Base-by-base conservation (phyloP, 176 grass and related monocot species). In the Aegilops sharonensis region DNA sequence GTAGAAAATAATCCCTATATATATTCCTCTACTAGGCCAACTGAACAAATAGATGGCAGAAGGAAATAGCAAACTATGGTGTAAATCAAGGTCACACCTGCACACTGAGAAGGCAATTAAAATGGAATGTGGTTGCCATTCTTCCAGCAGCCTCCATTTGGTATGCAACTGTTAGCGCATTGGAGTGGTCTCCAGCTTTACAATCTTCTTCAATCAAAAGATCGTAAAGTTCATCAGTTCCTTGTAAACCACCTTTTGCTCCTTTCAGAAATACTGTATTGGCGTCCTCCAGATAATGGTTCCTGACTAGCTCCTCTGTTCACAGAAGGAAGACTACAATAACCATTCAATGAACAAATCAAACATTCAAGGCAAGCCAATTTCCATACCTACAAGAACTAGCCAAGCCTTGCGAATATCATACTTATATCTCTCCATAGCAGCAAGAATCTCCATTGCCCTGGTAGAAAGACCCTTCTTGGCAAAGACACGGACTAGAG, bases 71-170 rank as follows among this genome's bases (percentile, higher is more conserved):
- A 15, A 32, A 86, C 0, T 0, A 35, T 60, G 62, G 27, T 84
- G 68, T 65, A 81, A 59, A 89, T 81, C 64, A 78, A 79, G 11
- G 9, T 66, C 61, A 86, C 84, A 98, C 96, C 96, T 98, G 96
- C 56, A 94, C 96, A 79, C 96, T 98, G 63, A 98, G 96, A 89
- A 98, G 96, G n/a, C 89, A 98, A 76, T 98, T 98, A 83, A 89
- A 98, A 92, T 98, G 96, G 73, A 92, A 98, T 81, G 96, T 98
- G 72, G 96, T 95, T 3, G 96, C 96, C 96, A 95, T 98, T 94
- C 93, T 95, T 92, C 96, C 96, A 87, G 78, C 87, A 84, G 89
- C 91, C 85, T 98, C 96, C 96, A 98, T 98, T 92, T 98, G 88
- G 94, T 98, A 98, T 36, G 96, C 93, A 88, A 95, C 86, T 78